phyloP scores from a whole-genome alignment of 371 early-diverging fungal genomes.

The Chytridium lagenaria region DNA sequence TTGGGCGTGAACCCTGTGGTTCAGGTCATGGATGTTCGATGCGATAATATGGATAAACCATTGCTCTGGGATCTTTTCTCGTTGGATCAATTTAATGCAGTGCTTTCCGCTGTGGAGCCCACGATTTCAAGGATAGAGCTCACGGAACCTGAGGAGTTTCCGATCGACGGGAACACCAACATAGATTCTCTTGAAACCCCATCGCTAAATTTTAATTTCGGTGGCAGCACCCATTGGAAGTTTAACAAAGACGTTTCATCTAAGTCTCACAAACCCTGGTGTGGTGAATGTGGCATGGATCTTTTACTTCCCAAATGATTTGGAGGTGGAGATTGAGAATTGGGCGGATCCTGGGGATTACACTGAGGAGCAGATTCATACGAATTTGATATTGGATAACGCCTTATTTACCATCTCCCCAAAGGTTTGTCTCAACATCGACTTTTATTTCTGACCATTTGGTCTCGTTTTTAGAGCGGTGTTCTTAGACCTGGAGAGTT shows the following conservation, averaged over 20 bases:
- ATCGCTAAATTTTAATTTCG: conserved; percentile 52
- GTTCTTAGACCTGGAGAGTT: conserved; percentile 50
- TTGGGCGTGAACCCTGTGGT: conserved; percentile 52
- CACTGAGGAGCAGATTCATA: conserved; percentile 54
- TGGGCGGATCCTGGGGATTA: conserved; percentile 62
- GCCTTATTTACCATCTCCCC: conserved; percentile 47
- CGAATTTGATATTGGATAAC: conserved; percentile 55
- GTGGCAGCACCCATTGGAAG: conserved; percentile 48
- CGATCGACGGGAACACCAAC: conserved; percentile 23
- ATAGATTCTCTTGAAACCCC: conserved; percentile 17
- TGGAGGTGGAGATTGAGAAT: conserved; percentile 53
- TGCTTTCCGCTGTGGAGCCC: conserved; percentile 32
- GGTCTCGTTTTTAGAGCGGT: conserved; percentile 42
- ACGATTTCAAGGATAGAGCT: neutral
- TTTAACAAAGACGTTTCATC: conserved; percentile 39
- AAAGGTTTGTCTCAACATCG: conserved; percentile 33
- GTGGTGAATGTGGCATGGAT: conserved; percentile 58
- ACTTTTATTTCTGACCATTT: neutral
- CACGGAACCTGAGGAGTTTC: conserved; percentile 34
- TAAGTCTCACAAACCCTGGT: conserved; percentile 50
- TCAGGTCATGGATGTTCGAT: conserved; percentile 48
- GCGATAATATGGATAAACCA: conserved; percentile 44
- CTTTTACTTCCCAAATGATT: conserved; percentile 54
- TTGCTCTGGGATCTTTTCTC: conserved; percentile 55
- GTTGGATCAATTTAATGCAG: conserved; percentile 43